Conservation (phyloP, 306 rosid species). For the Rosa multiflora region DNA sequence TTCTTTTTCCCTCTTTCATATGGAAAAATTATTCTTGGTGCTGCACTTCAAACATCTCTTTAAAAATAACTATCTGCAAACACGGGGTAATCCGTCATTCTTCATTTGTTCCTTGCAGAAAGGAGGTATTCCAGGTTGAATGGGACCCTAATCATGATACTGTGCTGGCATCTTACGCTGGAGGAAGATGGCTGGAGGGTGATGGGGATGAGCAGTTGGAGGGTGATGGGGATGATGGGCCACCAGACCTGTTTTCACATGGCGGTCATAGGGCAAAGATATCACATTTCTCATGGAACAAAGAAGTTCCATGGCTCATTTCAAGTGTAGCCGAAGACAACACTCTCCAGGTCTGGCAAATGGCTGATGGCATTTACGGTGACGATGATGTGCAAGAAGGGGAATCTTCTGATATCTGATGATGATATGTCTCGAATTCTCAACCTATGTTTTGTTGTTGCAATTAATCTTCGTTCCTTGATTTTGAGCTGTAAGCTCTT, state of each 20-base stretch:
- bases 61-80: background rate
- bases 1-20: background rate
- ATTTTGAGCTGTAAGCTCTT: background rate
- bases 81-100: background rate
- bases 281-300: constrained; percentile 93
- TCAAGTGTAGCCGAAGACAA: constrained; percentile 93
- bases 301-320: constrained; percentile 71
- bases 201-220: constrained; percentile 78
- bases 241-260: constrained; percentile 85
- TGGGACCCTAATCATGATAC: constrained; percentile 96
- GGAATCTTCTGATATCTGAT: constrained; percentile 25
- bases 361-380: constrained; percentile 65
- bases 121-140: constrained; percentile 94
- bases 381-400: constrained; percentile 28
- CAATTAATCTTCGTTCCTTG: background rate
- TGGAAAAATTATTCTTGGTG: background rate
- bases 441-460: background rate
- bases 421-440: background rate
- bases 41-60: background rate
- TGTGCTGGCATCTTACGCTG: constrained; percentile 83
- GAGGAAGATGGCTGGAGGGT: no score
- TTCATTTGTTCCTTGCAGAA: constrained; percentile 39
- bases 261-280: constrained; percentile 91
- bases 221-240: constrained; percentile 87
- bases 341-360: constrained; percentile 86